Conservation (phyloP, 1,139 yeast genomes). For the Cylindricascospora bacillispora region DNA sequence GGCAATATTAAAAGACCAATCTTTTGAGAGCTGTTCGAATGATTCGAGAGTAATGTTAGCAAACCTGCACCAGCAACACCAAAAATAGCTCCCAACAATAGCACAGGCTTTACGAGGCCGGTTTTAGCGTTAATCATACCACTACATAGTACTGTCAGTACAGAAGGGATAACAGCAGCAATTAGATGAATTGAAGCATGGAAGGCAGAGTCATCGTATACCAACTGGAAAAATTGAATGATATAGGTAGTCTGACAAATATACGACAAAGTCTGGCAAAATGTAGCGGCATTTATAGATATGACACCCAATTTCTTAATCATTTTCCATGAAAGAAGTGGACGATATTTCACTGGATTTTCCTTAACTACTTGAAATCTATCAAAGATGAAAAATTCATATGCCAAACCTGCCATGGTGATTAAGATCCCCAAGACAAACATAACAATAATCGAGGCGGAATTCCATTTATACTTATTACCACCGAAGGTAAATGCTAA, state of each 20-base stretch:
- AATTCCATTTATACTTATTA: slow-evolving; percentile 35
- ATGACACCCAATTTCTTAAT: slow-evolving; percentile 11
- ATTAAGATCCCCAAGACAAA: slow-evolving; percentile 44
- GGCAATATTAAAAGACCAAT: slow-evolving; percentile 43
- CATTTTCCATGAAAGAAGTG: slow-evolving; percentile 13
- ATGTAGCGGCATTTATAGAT: slow-evolving; percentile 11
- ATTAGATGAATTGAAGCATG: slow-evolving; percentile 46
- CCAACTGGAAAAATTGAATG: slow-evolving; percentile 19
- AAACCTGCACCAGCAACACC: slow-evolving; percentile 45
- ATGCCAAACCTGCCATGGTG: slow-evolving; percentile 30
- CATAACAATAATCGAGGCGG: slow-evolving; percentile 42
- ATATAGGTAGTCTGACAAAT: slow-evolving; percentile 11
- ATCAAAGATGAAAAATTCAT: slow-evolving; percentile 13
- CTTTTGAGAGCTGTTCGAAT: slow-evolving; percentile 29
- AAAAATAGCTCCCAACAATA: slow-evolving; percentile 32
- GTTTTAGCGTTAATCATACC: slow-evolving; percentile 38
- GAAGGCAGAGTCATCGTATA: slow-evolving; percentile 29
- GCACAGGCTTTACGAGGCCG: slow-evolving; percentile 37
- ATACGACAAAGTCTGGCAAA: slow-evolving; percentile 10
- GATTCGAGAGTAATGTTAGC: slow-evolving; percentile 30
- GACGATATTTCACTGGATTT: slow-evolving; percentile 9
- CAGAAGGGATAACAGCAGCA: slow-evolving; percentile 41
- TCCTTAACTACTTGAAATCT: slow-evolving; percentile 5
- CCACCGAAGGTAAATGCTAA: slow-evolving; percentile 45
- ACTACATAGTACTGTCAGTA: slow-evolving; percentile 34